These are phyloP conservation scores for Groenewaldozyma sp. DNA, from an alignment of 1,139 yeast genomes.

Conservation along the genomic window DNA sequence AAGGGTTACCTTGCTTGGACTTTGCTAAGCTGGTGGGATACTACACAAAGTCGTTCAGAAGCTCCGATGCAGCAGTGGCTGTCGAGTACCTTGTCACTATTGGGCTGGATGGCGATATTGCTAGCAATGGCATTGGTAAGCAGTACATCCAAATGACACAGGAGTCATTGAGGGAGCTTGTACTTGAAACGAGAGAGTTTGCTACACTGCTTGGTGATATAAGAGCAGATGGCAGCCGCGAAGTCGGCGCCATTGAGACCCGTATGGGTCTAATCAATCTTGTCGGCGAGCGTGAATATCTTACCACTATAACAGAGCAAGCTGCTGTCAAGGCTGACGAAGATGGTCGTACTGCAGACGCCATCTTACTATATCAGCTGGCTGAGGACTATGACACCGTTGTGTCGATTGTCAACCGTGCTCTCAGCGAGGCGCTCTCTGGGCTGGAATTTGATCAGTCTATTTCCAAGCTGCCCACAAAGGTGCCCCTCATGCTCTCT, in stretches of 20 bases:
- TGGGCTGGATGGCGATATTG: conserved; percentile 39
- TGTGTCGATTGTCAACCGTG: conserved; percentile 61
- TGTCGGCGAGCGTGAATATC: conserved; percentile 42
- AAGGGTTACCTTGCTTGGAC: conserved; percentile 22
- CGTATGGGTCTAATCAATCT: conserved; percentile 62
- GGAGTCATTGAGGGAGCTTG: conserved; percentile 75
- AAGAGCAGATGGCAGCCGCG: conserved; percentile 62
- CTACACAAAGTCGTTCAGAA: conserved; percentile 70
- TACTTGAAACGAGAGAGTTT: conserved; percentile 80
- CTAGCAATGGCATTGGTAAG: conserved; percentile 19
- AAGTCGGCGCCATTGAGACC: conserved; percentile 78
- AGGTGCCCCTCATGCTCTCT: conserved; percentile 22
- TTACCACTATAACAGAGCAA: conserved; percentile 66
- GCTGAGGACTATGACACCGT: conserved; percentile 86
- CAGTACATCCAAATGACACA: conserved; percentile 47
- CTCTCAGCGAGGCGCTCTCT: conserved; percentile 71
- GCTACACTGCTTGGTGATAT: conserved; percentile 72
- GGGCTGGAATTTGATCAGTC: conserved; percentile 66
- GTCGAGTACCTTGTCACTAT: conserved; percentile 76
- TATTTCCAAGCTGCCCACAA: conserved; percentile 27
- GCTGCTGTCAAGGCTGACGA: conserved; percentile 86
- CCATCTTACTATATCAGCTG: conserved; percentile 75
- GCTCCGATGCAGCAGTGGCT: conserved; percentile 82
- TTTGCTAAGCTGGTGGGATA: conserved; percentile 33
- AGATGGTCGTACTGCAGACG: conserved; percentile 84